phyloP scores from a whole-genome alignment of 768 basidiomycete genomes.

The Suillus americanus region DNA sequence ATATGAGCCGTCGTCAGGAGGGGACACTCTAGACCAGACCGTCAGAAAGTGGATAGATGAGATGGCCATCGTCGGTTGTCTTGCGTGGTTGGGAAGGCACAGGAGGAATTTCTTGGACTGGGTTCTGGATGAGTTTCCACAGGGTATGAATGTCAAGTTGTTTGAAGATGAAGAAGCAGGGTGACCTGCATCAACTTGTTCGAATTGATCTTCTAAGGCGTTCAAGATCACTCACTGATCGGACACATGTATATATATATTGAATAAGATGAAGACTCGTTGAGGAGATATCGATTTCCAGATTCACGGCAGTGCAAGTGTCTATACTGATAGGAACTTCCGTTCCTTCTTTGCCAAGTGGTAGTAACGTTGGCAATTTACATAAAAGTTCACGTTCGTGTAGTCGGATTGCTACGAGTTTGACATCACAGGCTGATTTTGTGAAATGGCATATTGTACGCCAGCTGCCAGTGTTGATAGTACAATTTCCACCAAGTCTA shows the following conservation, averaged over 20 bases:
- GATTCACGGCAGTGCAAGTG: no score
- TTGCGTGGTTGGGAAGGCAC: slow-evolving; percentile 10
- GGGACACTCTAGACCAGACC: neutral
- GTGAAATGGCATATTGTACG: no score
- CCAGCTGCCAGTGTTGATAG: no score
- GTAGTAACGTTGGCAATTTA: no score
- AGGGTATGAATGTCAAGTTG: neutral
- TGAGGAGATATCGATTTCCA: neutral
- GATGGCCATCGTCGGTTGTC: slow-evolving; percentile 7
- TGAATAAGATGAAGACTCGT: neutral
- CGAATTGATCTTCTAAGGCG: neutral
- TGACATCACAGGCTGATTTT: no score
- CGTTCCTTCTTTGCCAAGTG: no score
- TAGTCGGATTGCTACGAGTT: no score
- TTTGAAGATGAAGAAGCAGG: slow-evolving; percentile 3
- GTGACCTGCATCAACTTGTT: neutral
- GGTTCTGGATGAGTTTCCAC: neutral
- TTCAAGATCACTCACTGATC: neutral
- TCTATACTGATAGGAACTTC: no score
- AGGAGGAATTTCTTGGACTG: slow-evolving; percentile 5
- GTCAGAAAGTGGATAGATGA: slow-evolving; percentile 1
- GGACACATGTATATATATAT: neutral
- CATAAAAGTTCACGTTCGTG: no score
- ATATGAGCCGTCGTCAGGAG: slow-evolving; percentile 2
- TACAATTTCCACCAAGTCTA: no score